phyloP scores from a whole-genome alignment of 768 basidiomycete genomes.

The Pleurotus pulmonarius region DNA sequence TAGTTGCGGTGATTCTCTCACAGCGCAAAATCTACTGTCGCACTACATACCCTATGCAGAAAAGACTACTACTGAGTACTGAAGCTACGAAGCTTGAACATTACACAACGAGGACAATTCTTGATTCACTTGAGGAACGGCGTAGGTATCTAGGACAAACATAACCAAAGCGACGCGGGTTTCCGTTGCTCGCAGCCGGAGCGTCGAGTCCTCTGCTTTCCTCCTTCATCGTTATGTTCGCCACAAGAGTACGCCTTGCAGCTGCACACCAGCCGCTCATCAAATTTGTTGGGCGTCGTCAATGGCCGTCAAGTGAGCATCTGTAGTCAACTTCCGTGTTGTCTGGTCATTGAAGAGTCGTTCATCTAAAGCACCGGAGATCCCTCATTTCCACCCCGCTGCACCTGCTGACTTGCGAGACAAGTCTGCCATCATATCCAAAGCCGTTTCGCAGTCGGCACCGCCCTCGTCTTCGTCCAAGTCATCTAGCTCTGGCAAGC shows the following conservation, averaged over 20 bases:
- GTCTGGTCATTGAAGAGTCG: neutral
- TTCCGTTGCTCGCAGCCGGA: too few relatives aligned
- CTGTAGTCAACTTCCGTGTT: neutral
- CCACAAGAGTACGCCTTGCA: neutral
- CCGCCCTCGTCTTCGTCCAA: constrained; percentile 18
- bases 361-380: constrained; percentile 24
- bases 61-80: too few relatives aligned
- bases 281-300: constrained; percentile 57
- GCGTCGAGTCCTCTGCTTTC: too few relatives aligned
- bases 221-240: neutral
- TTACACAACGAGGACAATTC: too few relatives aligned
- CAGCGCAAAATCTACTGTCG: too few relatives aligned
- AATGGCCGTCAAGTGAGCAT: constrained; percentile 41
- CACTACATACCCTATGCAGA: too few relatives aligned
- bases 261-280: constrained; percentile 58
- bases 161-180: too few relatives aligned
- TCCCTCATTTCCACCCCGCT: constrained; percentile 58
- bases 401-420: constrained; percentile 61
- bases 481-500: constrained; percentile 13
- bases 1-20: too few relatives aligned
- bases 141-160: too few relatives aligned
- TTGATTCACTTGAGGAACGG: too few relatives aligned
- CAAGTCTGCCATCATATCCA: constrained; percentile 41
- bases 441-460: constrained; percentile 23
- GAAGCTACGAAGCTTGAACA: too few relatives aligned